Percentiles rank a stretch among this genome's conserved stretches.
These are phyloP conservation scores for Paecilomyces dactylethromorphus DNA, from an alignment of 2,329 filamentous ascomycete genomes.

Conservation along the genomic window DNA sequence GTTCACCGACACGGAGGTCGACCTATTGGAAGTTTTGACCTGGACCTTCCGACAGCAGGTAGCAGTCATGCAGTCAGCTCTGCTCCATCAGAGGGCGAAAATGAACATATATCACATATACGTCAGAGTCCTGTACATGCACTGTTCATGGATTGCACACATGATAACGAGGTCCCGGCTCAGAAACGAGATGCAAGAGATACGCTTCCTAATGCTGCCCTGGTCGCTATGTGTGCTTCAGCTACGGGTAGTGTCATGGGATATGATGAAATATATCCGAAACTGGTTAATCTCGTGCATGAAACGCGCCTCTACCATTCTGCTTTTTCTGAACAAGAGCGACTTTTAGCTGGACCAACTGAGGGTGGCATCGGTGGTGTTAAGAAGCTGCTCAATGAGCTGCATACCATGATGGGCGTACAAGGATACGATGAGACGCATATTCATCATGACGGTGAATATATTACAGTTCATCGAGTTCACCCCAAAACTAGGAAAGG, in stretches of 20 bases:
- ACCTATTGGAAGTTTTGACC: slow-evolving; percentile 93
- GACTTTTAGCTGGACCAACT: slow-evolving; percentile 54
- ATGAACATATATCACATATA: slow-evolving; percentile 70
- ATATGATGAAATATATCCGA: slow-evolving; percentile 93
- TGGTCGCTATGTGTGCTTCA: slow-evolving; percentile 93
- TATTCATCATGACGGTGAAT: slow-evolving; percentile 92
- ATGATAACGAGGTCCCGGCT: slow-evolving; percentile 93
- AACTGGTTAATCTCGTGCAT: slow-evolving; percentile 84
- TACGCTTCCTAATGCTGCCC: slow-evolving; percentile 85
- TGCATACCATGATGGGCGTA: slow-evolving; percentile 92
- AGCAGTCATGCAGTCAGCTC: slow-evolving; percentile 39
- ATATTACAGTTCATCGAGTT: slow-evolving; percentile 91
- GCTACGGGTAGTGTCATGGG: slow-evolving; percentile 96
- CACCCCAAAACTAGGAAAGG: slow-evolving; percentile 89
- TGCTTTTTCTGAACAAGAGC: slow-evolving; percentile 56
- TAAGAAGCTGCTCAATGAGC: slow-evolving; percentile 89
- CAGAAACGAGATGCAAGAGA: slow-evolving; percentile 93
- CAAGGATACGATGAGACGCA: slow-evolving; percentile 93
- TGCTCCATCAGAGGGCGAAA: slow-evolving; percentile 22
- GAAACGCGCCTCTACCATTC: slow-evolving; percentile 82
- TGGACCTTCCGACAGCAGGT: slow-evolving; percentile 72
- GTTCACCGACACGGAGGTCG: slow-evolving; percentile 90
- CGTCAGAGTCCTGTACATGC: slow-evolving; percentile 85
- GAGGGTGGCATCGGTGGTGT: slow-evolving; percentile 80
- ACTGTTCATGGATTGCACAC: slow-evolving; percentile 98